phyloP scores from a whole-genome alignment of 352 stramenopile species.

The Chrysophaeum taylorii region DNA sequence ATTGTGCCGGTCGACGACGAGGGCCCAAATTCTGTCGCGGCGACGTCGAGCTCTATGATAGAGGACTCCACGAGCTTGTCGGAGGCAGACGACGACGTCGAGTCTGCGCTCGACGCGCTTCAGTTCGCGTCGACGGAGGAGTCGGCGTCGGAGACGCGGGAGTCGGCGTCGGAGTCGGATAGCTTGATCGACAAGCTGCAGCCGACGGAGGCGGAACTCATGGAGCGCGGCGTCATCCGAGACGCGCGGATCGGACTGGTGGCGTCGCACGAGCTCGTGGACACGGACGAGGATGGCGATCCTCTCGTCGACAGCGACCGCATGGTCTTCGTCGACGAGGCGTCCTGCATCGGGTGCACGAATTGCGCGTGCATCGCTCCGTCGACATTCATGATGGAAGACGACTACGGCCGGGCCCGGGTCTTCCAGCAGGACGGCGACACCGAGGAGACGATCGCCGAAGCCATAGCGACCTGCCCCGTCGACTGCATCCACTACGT shows the following conservation, averaged over 20 bases:
- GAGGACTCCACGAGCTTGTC: too few species aligned
- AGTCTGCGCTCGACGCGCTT: too few species aligned
- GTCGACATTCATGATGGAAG: conserved; percentile 53
- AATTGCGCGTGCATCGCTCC: conserved; percentile 50
- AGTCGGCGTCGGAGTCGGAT: too few species aligned
- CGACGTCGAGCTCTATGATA: too few species aligned
- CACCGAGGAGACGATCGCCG: conserved; percentile 48
- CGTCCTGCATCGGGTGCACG: conserved; percentile 50
- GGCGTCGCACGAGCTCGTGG: conserved; percentile 1
- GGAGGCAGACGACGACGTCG: too few species aligned
- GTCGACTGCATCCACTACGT: conserved; percentile 58
- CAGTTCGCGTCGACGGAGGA: too few species aligned
- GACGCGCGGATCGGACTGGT: neutral
- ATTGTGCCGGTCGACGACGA: too few species aligned
- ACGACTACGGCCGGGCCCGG: conserved; percentile 42
- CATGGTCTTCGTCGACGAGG: conserved; percentile 51
- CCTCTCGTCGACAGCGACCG: neutral
- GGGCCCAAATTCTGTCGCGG: too few species aligned
- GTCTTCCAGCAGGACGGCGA: conserved; percentile 54
- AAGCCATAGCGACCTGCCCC: conserved; percentile 52
- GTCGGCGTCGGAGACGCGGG: too few species aligned
- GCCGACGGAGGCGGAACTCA: neutral
- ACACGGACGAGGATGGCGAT: conserved; percentile 11
- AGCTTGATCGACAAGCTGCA: conserved; percentile 1
- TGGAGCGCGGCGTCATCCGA: neutral